Evolutionary conservation across 164 flowering plant genomes (phyloP).

Genomic region (Cinnamomum micranthum): DNA sequence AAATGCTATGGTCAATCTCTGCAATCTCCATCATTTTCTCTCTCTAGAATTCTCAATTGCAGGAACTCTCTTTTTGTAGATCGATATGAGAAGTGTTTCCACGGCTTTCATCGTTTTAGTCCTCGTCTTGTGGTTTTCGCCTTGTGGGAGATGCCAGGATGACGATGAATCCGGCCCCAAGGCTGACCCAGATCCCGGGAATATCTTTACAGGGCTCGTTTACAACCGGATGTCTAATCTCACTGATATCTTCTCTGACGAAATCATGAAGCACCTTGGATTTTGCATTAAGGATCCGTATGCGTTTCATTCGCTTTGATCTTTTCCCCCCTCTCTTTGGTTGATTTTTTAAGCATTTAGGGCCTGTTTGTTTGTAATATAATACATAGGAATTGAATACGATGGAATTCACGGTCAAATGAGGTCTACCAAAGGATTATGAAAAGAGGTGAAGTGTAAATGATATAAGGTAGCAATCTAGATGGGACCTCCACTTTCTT

Average conservation of each 20-base stretch:
- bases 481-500: no score
- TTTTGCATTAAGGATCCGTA: slow-evolving; percentile 72
- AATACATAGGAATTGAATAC: no score
- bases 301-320: slow-evolving; percentile 7
- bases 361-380: no score
- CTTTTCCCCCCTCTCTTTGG: neutral
- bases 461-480: no score
- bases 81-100: slow-evolving; percentile 7
- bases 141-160: slow-evolving; percentile 6
- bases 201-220: slow-evolving; percentile 34
- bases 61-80: neutral
- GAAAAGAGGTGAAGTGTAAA: no score
- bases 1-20: no score
- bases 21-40: no score
- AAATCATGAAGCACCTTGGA: slow-evolving; percentile 30
- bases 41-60: no score
- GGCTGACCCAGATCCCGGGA: slow-evolving; percentile 26
- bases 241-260: slow-evolving; percentile 35
- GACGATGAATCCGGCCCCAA: neutral
- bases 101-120: neutral
- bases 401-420: no score
- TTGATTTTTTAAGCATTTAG: neutral
- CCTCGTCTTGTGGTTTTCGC: slow-evolving; percentile 2
- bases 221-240: slow-evolving; percentile 38
- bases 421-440: no score